phyloP scores from a whole-genome alignment of 1,284 basidiomycete species.

The Cutaneotrichosporon cutaneum region DNA sequence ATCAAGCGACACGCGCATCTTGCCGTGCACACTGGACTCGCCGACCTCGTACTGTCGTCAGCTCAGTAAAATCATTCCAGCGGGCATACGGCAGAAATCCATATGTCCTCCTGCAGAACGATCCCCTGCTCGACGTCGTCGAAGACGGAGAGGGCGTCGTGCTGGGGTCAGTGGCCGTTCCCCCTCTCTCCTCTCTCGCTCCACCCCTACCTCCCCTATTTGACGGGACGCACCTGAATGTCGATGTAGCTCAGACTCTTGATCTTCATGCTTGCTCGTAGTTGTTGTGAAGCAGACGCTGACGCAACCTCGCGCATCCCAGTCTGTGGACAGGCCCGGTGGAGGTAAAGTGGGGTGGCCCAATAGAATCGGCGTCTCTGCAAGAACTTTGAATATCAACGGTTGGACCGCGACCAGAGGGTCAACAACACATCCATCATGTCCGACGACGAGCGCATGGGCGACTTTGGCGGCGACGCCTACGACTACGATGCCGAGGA shows the following conservation, averaged over 20 bases:
- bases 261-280: constrained; percentile 10
- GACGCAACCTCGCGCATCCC: not conserved
- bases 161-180: constrained; percentile 32
- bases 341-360: not conserved
- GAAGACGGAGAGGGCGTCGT: constrained; percentile 49
- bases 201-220: too few relatives aligned
- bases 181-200: not conserved
- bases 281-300: not conserved
- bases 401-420: not conserved
- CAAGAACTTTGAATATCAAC: not conserved
- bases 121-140: constrained; percentile 51
- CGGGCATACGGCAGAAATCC: constrained; percentile 48
- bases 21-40: constrained; percentile 44
- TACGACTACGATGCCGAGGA: constrained; percentile 24
- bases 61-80: not conserved
- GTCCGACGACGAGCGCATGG: constrained; percentile 30
- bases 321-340: not conserved
- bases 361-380: not conserved
- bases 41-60: constrained; percentile 42
- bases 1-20: constrained; percentile 35
- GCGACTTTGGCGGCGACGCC: constrained; percentile 18
- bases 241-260: constrained; percentile 44
- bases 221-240: constrained; percentile 49
- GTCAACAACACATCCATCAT: constrained; percentile 12
- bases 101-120: constrained; percentile 46